These are phyloP conservation scores for Plectosphaerella sp. DNA, from an alignment of 2,329 filamentous ascomycete genomes.

Conservation along the genomic window DNA sequence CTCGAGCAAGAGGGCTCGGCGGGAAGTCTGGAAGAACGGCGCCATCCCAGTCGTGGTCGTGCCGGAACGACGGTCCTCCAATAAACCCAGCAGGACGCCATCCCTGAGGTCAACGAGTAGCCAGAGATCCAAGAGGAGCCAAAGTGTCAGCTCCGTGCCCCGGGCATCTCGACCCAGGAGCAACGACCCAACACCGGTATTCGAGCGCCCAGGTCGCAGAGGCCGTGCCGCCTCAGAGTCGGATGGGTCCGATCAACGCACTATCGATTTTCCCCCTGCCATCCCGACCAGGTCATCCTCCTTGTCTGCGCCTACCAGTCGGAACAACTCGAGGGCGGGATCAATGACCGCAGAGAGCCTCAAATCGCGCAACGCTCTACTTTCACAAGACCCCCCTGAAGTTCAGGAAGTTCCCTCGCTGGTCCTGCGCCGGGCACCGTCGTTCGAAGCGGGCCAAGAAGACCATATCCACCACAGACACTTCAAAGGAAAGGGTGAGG, in stretches of 20 bases:
- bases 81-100: conserved; percentile 44
- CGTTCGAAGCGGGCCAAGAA: conserved; percentile 29
- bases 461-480: conserved; percentile 13
- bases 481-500: conserved; percentile 26
- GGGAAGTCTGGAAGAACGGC: conserved; percentile 54
- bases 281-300: conserved; percentile 56
- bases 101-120: conserved; percentile 61
- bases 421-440: conserved; percentile 23
- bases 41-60: conserved; percentile 60
- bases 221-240: conserved; percentile 41
- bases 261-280: conserved; percentile 55
- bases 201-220: conserved; percentile 36
- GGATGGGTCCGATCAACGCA: conserved; percentile 47
- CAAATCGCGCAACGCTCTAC: conserved; percentile 45
- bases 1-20: conserved; percentile 50
- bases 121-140: conserved; percentile 47
- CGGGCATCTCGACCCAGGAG: conserved; percentile 34
- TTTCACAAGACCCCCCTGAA: conserved; percentile 9
- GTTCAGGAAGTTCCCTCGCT: conserved; percentile 19
- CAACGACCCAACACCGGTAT: conserved; percentile 36
- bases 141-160: conserved; percentile 46
- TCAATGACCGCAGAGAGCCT: conserved; percentile 57
- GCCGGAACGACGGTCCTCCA: conserved; percentile 53
- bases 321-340: conserved; percentile 47
- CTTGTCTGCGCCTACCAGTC: conserved; percentile 58